Evolutionary conservation across 2,329 filamentous ascomycete genomes (phyloP), one percentile per base, ranked within the genome.

Genomic region (Gnomoniopsis smithogilvyi): DNA sequence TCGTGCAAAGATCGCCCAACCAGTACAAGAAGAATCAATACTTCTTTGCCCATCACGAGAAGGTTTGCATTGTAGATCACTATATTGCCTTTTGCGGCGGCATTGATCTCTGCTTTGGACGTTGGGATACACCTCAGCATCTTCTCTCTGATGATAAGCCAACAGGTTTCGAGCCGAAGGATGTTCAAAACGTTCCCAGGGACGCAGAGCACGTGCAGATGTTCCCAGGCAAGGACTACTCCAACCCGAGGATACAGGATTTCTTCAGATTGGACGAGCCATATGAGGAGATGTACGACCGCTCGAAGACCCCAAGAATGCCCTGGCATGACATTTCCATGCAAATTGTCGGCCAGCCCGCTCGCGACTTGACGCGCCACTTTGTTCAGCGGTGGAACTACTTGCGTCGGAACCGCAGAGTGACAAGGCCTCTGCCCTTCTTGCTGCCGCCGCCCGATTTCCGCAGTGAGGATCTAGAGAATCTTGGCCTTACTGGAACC

Each of bases 311-410:
- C 19, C 92, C 95, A 1, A 82, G 95, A 62, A 99, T 98, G 95
- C 94, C 95, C 1, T 99, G 95, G 95, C 95, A 99, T 69, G 95
- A 99, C 72, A 92, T 99, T 63, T 87, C 89, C 2, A 98, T 99
- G 95, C 95, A 98, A 73, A 88, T 99, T 46, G 92, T 98, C 47
- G 95, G 95, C 3, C 95, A 98, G 71, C 95, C 95, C 2, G 94
- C 95, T 14, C 85, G 95, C 65, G 95, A 99, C 75, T 78, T 98
- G 63, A 97, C 93, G 2, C 86, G 95, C 22, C 95, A 98, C 73
- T 99, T 99, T 69, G 92, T 98, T 4, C 95, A 99, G 73, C 85
- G 95, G 61, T 99, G 95, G 95, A 98, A 98, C 72, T 98, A 98
- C 67, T 87, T 99, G 45, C 84, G 96, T 51, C 89, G 95, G 55